Conservation (phyloP, 768 basidiomycete genomes). For the Lyophyllum decastes region DNA sequence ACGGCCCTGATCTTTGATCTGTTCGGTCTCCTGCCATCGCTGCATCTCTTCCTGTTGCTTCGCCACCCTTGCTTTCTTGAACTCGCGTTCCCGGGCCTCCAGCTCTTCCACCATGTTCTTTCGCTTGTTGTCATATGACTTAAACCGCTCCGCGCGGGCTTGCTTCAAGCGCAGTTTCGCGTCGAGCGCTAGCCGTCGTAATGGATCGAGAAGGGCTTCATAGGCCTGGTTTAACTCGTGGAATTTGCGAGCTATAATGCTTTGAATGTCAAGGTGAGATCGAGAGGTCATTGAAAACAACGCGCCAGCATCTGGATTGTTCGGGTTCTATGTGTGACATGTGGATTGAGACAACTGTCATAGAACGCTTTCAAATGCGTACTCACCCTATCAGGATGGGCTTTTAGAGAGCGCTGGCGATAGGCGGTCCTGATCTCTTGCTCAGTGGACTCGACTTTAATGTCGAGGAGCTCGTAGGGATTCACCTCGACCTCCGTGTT, state of each 20-base stretch:
- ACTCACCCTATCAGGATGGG: constrained; percentile 83
- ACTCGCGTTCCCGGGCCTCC: constrained; percentile 74
- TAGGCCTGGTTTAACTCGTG: constrained; percentile 84
- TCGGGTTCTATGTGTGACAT: constrained; percentile 56
- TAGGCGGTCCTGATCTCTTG: constrained; percentile 81
- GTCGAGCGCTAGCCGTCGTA: constrained; percentile 77
- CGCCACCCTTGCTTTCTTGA: constrained; percentile 72
- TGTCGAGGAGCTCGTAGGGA: constrained; percentile 71
- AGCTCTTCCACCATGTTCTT: constrained; percentile 76
- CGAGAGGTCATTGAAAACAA: background rate
- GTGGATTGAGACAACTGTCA: background rate
- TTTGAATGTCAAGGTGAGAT: background rate
- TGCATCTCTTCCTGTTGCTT: constrained; percentile 58
- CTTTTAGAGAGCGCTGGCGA: constrained; percentile 76
- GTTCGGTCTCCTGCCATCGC: constrained; percentile 63
- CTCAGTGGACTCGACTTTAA: constrained; percentile 68
- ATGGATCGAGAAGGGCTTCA: constrained; percentile 78
- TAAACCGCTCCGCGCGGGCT: constrained; percentile 70
- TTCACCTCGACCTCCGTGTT: constrained; percentile 59
- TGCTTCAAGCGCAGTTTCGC: constrained; percentile 73
- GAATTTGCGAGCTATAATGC: constrained; percentile 64
- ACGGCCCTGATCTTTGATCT: constrained; percentile 75
- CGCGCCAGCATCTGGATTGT: constrained; percentile 78
- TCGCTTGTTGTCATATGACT: constrained; percentile 70
- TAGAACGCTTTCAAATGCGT: background rate